Percentiles rank a stretch among this genome's conserved stretches.
Conservation (phyloP, 2,329 filamentous ascomycete genomes). For the Harringtonia aguacate region DNA sequence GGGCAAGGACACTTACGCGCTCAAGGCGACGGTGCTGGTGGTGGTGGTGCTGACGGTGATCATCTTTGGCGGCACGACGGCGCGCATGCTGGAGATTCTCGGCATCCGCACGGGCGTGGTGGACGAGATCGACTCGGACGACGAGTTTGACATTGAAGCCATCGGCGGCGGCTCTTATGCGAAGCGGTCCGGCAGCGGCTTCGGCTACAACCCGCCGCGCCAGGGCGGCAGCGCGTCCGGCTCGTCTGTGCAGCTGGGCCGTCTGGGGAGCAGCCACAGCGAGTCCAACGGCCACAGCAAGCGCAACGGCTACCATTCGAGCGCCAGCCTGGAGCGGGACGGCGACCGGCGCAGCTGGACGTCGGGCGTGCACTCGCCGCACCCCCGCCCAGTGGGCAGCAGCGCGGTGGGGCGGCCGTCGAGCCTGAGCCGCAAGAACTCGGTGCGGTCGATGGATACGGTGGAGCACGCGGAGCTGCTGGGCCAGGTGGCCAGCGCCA, state of each 20-base stretch:
- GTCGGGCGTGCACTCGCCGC: constrained; percentile 42
- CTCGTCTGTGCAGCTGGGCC: constrained; percentile 30
- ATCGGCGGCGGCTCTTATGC: constrained; percentile 64
- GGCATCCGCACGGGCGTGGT: constrained; percentile 95
- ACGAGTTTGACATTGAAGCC: constrained; percentile 93
- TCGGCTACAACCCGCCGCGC: constrained; percentile 65
- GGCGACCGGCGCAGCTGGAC: constrained; percentile 31
- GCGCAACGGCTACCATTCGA: too few species aligned
- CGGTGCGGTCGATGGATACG: constrained; percentile 25
- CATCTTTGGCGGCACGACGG: constrained; percentile 95
- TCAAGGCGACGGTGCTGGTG: constrained; percentile 91
- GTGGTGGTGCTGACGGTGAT: constrained; percentile 97
- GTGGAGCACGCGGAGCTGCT: constrained; percentile 47
- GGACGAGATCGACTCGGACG: constrained; percentile 93
- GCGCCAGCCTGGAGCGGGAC: background rate
- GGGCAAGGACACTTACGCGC: constrained; percentile 68
- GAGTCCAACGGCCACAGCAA: constrained; percentile 14
- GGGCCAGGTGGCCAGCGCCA: constrained; percentile 30
- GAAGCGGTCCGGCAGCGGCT: constrained; percentile 65
- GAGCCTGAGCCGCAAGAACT: constrained; percentile 43
- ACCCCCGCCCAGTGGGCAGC: constrained; percentile 19
- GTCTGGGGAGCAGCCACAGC: background rate
- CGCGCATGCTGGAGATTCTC: constrained; percentile 93
- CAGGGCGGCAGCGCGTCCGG: constrained; percentile 24
- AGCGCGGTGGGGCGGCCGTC: constrained; percentile 23